Evolutionary conservation across 164 flowering plant genomes (phyloP).

Genomic region (grape (Vitis vinifera)): ASM3070453v1 NC_081822.1:12952501-12953000

Average conservation of each 20-base stretch:
- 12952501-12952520: neutral
- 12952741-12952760: neutral
- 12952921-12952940: too few relatives aligned
- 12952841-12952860: too few relatives aligned
- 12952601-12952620: conserved; percentile 12
- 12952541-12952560: neutral
- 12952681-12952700: neutral
- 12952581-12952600: neutral
- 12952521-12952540: neutral
- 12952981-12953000: too few relatives aligned
- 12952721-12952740: neutral
- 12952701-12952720: neutral
- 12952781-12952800: too few relatives aligned
- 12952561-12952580: neutral
- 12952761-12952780: too few relatives aligned
- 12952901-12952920: too few relatives aligned
- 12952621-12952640: neutral
- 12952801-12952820: too few relatives aligned
- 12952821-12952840: too few relatives aligned
- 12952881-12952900: too few relatives aligned
- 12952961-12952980: too few relatives aligned
- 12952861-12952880: too few relatives aligned
- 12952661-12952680: neutral
- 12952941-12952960: too few relatives aligned
- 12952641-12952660: neutral